Evolutionary conservation across 2,329 filamentous ascomycete species (phyloP).

Genomic region (Fusarium chuoi): DNA sequence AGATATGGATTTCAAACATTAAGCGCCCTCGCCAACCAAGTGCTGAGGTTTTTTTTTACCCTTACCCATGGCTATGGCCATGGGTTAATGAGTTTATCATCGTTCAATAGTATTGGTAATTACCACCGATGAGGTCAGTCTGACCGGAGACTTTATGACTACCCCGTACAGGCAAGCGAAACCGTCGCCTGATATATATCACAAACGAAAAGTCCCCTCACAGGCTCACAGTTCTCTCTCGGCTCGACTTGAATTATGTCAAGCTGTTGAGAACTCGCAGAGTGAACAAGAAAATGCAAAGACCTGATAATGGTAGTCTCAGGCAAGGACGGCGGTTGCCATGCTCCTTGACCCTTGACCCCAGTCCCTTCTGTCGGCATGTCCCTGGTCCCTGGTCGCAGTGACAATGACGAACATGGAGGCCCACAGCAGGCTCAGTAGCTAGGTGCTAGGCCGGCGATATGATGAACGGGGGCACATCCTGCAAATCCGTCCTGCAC

Average conservation of each 20-base stretch:
- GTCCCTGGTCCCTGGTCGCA: constrained; percentile 1
- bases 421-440: constrained; percentile 44
- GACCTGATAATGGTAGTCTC: not conserved
- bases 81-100: not conserved
- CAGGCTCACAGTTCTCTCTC: not conserved
- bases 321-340: constrained; percentile 19
- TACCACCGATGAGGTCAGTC: not conserved
- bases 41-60: not conserved
- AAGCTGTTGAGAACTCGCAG: not conserved
- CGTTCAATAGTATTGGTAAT: not conserved
- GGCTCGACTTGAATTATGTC: not conserved
- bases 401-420: constrained; percentile 44
- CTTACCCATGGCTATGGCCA: not conserved
- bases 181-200: not conserved
- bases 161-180: not conserved
- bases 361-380: not conserved
- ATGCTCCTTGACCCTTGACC: constrained; percentile 21
- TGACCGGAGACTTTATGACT: not conserved
- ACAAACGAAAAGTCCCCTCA: too few relatives aligned
- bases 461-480: constrained; percentile 36
- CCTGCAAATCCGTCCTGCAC: constrained; percentile 37
- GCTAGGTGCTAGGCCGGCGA: constrained; percentile 41
- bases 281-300: not conserved
- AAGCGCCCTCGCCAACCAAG: not conserved
- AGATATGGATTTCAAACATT: not conserved